Evolutionary conservation across 202 grass and related monocot species (phyloP), one percentile per base, ranked within the genome.

Genomic region (Zoysia matrella): DNA sequence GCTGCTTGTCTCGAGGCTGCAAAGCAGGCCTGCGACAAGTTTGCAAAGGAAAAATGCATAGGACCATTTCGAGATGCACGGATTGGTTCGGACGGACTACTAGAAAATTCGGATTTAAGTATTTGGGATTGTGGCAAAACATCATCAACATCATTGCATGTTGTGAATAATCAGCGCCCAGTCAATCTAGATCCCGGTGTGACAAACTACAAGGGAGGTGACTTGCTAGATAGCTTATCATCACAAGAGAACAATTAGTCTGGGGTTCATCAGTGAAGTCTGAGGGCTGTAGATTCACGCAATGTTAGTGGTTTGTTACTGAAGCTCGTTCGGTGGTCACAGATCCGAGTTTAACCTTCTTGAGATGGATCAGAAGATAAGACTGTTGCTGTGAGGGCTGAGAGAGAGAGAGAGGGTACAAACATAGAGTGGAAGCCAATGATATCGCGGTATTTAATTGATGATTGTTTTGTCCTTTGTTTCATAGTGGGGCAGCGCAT

Each of bases 1-100:
- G 85, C 67, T 1, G 64, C 82, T 49, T 98, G 95, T 85, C 86
- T 98, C 1, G 73, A 86, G 14, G 85, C 82, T 53, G 82, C 95
- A 16, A 93, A 91, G 83, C 82, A 93, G 45, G 82, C 92, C 69
- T 98, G 92, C 74, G 63, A 88, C 60, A 84, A 87, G 78, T 98
- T 98, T 78, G 86, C 88, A 52, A 91, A 95, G 68, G 85, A 86
- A 15, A 98, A 93, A 55, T 98, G 90, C 53, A 53, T 72, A 3
- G 75, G 60, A 56, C 89, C 92, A 39, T 98, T 98, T 73, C 73
- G 51, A 71, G 90, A 95, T 76, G 95, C 92, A 80, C 95, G 95
- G 79, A 91, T 98, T 66, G 82, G 89, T 11, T 72, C 53, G 0
- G 48, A 30, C 0, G 79, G 79, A 69, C 73, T 88, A 11, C 82